Evolutionary conservation across 768 basidiomycete genomes (phyloP).

Genomic region (Leccinum truebloodii): DNA sequence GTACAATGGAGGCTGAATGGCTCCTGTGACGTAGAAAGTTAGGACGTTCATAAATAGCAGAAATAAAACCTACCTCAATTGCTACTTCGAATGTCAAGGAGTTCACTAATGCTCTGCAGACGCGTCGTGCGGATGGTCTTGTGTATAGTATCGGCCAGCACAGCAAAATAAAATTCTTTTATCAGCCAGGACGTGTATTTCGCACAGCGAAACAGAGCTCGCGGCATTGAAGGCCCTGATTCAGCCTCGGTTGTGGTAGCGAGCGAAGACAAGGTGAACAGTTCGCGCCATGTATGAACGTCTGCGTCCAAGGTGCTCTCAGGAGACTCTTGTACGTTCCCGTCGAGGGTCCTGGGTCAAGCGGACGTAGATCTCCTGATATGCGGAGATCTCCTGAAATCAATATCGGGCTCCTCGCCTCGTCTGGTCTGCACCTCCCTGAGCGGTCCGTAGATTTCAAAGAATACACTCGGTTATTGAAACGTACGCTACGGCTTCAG

Average conservation of each 20-base stretch:
- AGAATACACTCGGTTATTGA: too few relatives aligned
- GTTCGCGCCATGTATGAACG: conserved; percentile 31
- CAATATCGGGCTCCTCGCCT: conserved; percentile 86
- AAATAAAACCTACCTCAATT: conserved; percentile 33
- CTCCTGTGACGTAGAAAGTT: conserved; percentile 32
- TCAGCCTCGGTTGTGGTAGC: conserved; percentile 3
- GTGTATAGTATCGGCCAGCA: conserved; percentile 19
- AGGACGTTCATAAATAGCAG: conserved; percentile 29
- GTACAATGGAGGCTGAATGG: conserved; percentile 34
- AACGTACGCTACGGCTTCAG: conserved; percentile 83
- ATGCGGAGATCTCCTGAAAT: conserved; percentile 28
- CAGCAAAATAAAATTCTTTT: conserved; percentile 32
- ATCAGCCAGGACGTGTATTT: conserved; percentile 29
- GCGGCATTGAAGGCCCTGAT: conserved; percentile 11
- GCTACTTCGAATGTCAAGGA: conserved; percentile 29
- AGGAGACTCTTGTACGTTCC: conserved; percentile 29
- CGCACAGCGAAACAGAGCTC: conserved; percentile 26
- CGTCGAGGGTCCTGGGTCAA: not conserved
- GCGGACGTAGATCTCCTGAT: too few relatives aligned
- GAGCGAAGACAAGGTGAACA: conserved; percentile 22
- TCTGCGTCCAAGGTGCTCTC: conserved; percentile 27
- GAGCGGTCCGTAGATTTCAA: not conserved
- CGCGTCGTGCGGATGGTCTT: conserved; percentile 32
- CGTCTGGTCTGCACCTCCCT: conserved; percentile 86
- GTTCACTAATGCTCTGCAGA: conserved; percentile 22